Percentiles rank a stretch among this genome's conserved stretches.
These are phyloP conservation scores for Tylopilus vinaceipallidus DNA, from an alignment of 768 basidiomycete species.

Conservation along the genomic window DNA sequence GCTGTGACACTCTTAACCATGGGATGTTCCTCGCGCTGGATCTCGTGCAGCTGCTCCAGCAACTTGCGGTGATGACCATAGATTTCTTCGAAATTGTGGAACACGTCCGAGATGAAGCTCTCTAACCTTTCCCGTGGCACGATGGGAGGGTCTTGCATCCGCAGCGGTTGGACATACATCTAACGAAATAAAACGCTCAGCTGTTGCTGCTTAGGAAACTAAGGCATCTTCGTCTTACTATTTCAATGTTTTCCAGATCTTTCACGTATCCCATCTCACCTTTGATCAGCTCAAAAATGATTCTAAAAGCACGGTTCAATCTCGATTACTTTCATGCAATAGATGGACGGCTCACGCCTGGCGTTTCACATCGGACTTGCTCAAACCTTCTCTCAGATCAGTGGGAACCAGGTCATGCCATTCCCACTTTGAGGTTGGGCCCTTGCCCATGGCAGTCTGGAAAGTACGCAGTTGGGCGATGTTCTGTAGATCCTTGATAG, in stretches of 20 bases:
- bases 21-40: constrained; percentile 88
- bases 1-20: constrained; percentile 77
- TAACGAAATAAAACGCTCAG: constrained; percentile 29
- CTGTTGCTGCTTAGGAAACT: neutral
- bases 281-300: constrained; percentile 93
- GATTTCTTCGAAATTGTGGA: constrained; percentile 83
- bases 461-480: constrained; percentile 85
- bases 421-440: constrained; percentile 76
- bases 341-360: constrained; percentile 61
- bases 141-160: constrained; percentile 71
- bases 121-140: constrained; percentile 69
- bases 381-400: constrained; percentile 57
- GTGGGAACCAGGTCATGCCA: constrained; percentile 86
- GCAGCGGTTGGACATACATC: constrained; percentile 82
- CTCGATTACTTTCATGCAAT: neutral
- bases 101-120: constrained; percentile 81
- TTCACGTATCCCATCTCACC: constrained; percentile 95
- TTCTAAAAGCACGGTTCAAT: constrained; percentile 40
- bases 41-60: constrained; percentile 77
- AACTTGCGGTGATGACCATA: constrained; percentile 71
- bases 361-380: constrained; percentile 76
- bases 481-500: constrained; percentile 78
- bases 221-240: constrained; percentile 43
- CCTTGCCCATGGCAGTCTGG: constrained; percentile 86
- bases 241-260: constrained; percentile 83